These are phyloP conservation scores for Wickerhamiella domercqiae DNA, from an alignment of 805 yeast species.

Conservation along the genomic window DNA sequence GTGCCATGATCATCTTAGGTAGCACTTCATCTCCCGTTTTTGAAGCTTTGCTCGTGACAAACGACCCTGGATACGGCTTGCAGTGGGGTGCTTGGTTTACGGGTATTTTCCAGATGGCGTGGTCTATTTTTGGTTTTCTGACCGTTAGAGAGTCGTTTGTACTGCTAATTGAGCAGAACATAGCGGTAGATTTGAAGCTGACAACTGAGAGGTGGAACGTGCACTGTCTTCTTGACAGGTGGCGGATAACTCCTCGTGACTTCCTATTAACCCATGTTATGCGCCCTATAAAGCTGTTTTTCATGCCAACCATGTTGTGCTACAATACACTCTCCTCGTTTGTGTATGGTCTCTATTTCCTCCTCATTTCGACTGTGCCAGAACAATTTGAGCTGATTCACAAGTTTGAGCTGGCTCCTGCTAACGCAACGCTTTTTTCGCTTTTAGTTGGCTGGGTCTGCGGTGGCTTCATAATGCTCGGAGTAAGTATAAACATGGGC, in stretches of 20 bases:
- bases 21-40: constrained; percentile 32
- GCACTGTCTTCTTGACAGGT: constrained; percentile 84
- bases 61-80: constrained; percentile 36
- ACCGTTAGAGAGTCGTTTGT: constrained; percentile 25
- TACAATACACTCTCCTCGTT: not conserved
- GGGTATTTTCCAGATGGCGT: constrained; percentile 26
- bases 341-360: constrained; percentile 10
- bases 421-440: constrained; percentile 17
- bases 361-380: constrained; percentile 28
- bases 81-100: constrained; percentile 39
- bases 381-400: constrained; percentile 20
- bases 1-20: constrained; percentile 31
- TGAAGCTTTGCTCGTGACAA: constrained; percentile 18
- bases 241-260: constrained; percentile 38
- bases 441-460: constrained; percentile 19
- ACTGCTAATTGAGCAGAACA: constrained; percentile 36
- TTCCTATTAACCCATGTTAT: not conserved
- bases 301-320: not conserved
- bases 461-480: constrained; percentile 21
- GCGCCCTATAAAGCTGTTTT: not conserved
- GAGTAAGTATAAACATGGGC: constrained; percentile 17
- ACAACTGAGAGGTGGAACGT: constrained; percentile 65
- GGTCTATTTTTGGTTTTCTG: constrained; percentile 27
- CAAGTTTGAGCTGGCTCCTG: constrained; percentile 24
- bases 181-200: constrained; percentile 50